Evolutionary conservation across 495 filamentous ascomycete genomes (phyloP), one percentile per base, ranked within the genome.

Genomic region (Hypoxylon cercidicola): DNA sequence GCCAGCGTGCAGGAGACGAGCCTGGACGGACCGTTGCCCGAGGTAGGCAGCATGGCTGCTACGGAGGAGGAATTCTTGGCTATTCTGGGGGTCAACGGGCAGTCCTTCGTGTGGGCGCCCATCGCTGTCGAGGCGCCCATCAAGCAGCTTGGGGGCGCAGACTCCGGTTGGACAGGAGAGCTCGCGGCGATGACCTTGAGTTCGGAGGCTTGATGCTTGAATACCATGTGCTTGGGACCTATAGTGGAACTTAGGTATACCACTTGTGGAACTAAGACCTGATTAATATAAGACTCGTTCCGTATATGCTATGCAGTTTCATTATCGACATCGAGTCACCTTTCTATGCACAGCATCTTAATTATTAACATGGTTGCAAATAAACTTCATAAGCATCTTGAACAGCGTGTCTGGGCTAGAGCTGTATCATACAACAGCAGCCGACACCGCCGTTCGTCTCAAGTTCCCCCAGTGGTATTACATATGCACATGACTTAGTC

Each of bases 121-220:
- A 81, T 84, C 47, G 81, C 73, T 0, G 72, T 85, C 56, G 81
- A 83, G 70, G 82, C 81, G 43, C 82, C 82, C 41, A 44, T 85
- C 44, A 40, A 61, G 13, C 48, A 62, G 23, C 68, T 84, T 32
- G 80, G 78, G 0, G 79, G 79, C n/a, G 69, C 32, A 30, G 60
- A 25, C 6, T 16, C 48, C 3, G 63, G 64, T 0, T 75, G 72
- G 72, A 50, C 44, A 9, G 72, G 72, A 3, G 28, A 68, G 64
- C 37, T 75, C 16, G 70, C 35, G 5, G 68, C 61, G 1, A 69
- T 75, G 68, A 39, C 50, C 3, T 63, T 75, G 40, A 75, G 61
- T 7, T 71, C 70, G 7, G 53, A 49, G 40, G 64, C 66, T 59
- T 68, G 58, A 66, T 44, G 62, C 63, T 59, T 68, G 58, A 63